Percentiles rank a stretch among this genome's conserved stretches.
phyloP scores from a whole-genome alignment of 2,329 filamentous ascomycete species.

The Dothideomycetes sp. region DNA sequence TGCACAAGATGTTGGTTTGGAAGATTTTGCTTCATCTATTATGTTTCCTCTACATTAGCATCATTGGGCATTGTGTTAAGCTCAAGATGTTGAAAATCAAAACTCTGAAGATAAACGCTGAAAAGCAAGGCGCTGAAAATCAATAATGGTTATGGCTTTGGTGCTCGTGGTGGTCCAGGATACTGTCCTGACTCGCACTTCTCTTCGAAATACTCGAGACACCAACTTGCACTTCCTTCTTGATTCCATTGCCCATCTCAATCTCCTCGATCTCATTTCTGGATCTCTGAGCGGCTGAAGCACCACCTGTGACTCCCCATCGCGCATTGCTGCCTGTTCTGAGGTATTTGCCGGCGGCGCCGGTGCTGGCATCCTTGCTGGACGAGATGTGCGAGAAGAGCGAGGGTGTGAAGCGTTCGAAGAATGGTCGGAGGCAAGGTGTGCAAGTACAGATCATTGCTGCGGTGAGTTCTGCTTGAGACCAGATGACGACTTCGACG shows the following conservation, averaged over 20 bases:
- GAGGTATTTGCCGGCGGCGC: background rate
- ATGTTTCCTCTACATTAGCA: too few relatives aligned
- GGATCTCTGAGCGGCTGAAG: too few relatives aligned
- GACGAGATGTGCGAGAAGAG: background rate
- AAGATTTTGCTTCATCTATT: too few relatives aligned
- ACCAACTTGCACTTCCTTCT: background rate
- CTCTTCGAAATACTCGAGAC: background rate
- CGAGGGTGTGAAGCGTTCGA: slow-evolving; percentile 1
- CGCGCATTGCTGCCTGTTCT: too few relatives aligned
- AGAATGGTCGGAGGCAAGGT: slow-evolving; percentile 8
- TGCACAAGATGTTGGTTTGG: too few relatives aligned
- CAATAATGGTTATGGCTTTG: too few relatives aligned
- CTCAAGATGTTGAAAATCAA: too few relatives aligned
- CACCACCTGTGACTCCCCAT: too few relatives aligned
- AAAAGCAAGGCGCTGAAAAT: too few relatives aligned
- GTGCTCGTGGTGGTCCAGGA: background rate
- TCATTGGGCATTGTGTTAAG: too few relatives aligned
- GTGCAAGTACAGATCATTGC: slow-evolving; percentile 11
- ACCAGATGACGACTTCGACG: slow-evolving; percentile 5
- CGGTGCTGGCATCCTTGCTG: background rate
- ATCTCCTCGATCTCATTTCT: background rate
- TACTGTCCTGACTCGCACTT: background rate
- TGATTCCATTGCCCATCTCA: background rate
- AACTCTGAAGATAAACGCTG: too few relatives aligned
- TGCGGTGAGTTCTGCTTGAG: slow-evolving; percentile 4